These are phyloP conservation scores for Mycena rebaudengoi DNA, from an alignment of 768 basidiomycete species.

Conservation along the genomic window DNA sequence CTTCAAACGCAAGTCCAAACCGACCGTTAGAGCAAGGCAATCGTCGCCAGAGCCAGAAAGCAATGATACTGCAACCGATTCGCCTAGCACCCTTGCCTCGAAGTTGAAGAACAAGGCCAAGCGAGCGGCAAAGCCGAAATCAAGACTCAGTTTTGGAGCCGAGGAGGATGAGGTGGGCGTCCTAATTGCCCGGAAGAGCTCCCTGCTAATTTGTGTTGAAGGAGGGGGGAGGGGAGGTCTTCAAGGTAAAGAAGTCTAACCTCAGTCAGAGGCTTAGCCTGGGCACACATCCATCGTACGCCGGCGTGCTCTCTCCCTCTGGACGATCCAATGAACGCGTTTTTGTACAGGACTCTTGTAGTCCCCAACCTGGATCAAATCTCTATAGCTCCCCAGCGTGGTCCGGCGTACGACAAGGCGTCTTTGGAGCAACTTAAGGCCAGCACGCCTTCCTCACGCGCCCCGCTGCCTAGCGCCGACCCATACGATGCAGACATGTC, in stretches of 20 bases:
- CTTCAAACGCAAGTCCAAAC: conserved; percentile 60
- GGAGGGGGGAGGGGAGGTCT: conserved; percentile 69
- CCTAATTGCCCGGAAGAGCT: conserved; percentile 16
- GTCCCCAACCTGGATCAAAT: conserved; percentile 64
- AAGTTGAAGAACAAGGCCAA: conserved; percentile 79
- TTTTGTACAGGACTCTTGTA: conserved; percentile 28
- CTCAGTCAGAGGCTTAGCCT: conserved; percentile 35
- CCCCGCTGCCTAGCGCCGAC: conserved; percentile 42
- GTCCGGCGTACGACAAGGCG: conserved; percentile 75
- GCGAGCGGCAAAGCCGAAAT: conserved; percentile 69
- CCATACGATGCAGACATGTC: conserved; percentile 64
- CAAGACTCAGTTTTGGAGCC: conserved; percentile 81
- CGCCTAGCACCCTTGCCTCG: conserved; percentile 67
- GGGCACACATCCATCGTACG: conserved; percentile 61
- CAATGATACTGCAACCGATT: conserved; percentile 50
- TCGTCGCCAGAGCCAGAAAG: conserved; percentile 47
- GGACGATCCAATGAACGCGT: neutral
- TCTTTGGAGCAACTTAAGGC: conserved; percentile 84
- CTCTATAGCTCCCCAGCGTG: conserved; percentile 58
- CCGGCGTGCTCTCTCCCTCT: neutral
- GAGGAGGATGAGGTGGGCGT: conserved; percentile 66
- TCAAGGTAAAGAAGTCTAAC: conserved; percentile 70
- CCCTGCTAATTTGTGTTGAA: conserved; percentile 45
- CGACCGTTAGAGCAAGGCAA: conserved; percentile 49
- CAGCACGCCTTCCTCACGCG: conserved; percentile 69